Percentiles rank a stretch among this genome's conserved stretches.
phyloP scores from a whole-genome alignment of 495 filamentous ascomycete species.

The Aspergillus leporis region DNA sequence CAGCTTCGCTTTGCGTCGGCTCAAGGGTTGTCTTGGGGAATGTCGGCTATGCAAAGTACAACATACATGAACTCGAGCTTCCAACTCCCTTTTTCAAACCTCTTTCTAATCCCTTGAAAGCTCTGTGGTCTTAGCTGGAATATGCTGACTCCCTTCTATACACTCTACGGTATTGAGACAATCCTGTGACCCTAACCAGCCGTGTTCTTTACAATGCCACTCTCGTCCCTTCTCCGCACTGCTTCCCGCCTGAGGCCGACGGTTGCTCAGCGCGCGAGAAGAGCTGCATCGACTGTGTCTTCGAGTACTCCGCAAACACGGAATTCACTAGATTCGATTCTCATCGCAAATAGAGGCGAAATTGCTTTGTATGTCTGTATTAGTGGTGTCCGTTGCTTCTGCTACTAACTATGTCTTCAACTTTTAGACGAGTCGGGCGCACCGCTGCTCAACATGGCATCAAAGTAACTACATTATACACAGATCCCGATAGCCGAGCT shows the following conservation, averaged over 20 bases:
- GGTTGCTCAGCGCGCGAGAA: constrained; percentile 33
- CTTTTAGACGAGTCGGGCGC: constrained; percentile 73
- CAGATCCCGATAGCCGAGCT: constrained; percentile 80
- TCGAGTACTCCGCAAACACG: constrained; percentile 21
- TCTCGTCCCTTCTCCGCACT: constrained; percentile 51
- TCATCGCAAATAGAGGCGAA: constrained; percentile 96
- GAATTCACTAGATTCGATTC: constrained; percentile 72
- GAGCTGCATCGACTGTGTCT: constrained; percentile 38
- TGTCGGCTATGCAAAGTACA: not conserved
- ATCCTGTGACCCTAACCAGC: constrained; percentile 11
- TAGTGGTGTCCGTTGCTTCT: not conserved
- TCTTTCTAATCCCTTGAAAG: constrained; percentile 3
- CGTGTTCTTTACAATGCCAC: constrained; percentile 34
- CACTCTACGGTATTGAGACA: constrained; percentile 13
- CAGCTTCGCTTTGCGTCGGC: constrained; percentile 49
- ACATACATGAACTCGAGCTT: constrained; percentile 10
- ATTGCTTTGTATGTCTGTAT: constrained; percentile 72
- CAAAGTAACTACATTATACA: constrained; percentile 91
- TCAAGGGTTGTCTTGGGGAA: constrained; percentile 19
- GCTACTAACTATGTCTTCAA: constrained; percentile 13
- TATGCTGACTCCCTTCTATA: constrained; percentile 21
- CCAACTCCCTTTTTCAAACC: constrained; percentile 7
- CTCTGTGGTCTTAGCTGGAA: constrained; percentile 16
- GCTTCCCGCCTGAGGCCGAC: constrained; percentile 40
- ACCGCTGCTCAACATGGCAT: constrained; percentile 89